Conservation (phyloP, 306 rosid species). For the Ceratonia siliqua region DNA sequence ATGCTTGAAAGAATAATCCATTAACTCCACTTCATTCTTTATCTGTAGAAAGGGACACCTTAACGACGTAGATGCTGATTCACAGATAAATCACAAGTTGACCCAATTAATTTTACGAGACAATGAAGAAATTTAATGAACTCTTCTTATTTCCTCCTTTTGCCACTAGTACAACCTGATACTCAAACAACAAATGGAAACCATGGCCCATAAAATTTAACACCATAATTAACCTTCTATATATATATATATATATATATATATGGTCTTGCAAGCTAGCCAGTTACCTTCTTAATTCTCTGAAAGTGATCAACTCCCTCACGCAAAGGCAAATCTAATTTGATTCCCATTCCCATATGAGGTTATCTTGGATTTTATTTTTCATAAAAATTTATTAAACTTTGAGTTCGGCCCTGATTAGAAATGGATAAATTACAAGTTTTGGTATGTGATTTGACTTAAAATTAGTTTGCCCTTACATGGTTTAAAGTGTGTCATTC, state of each 20-base stretch:
- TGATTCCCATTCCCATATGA: neutral
- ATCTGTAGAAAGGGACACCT: neutral
- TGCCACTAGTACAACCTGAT: neutral
- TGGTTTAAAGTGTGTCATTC: no score
- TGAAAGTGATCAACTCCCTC: neutral
- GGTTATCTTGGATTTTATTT: no score
- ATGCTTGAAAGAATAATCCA: neutral
- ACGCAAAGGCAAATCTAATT: conserved; percentile 17
- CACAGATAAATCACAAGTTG: neutral
- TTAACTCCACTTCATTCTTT: neutral
- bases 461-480: no score
- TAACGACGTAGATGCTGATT: neutral
- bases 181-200: neutral
- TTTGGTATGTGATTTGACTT: no score
- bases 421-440: no score
- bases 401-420: no score
- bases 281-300: neutral
- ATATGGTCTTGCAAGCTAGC: neutral
- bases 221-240: neutral
- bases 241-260: no score
- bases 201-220: conserved; percentile 11
- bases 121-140: neutral
- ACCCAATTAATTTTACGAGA: neutral
- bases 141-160: neutral
- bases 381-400: no score